Evolutionary conservation across 306 rosid species (phyloP).

Genomic region (Prunus fruticosa): DNA sequence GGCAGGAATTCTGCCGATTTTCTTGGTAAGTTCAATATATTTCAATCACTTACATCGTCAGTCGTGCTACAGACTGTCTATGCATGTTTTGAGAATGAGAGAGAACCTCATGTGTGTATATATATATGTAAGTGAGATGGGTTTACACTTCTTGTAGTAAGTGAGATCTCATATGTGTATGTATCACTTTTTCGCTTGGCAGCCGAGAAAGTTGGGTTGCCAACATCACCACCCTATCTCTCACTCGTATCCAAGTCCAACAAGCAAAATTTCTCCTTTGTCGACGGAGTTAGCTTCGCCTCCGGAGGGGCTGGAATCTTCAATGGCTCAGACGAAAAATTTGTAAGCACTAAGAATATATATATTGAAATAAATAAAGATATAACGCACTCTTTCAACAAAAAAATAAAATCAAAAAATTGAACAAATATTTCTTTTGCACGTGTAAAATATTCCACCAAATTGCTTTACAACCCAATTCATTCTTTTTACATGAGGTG

Average conservation of each 20-base stretch:
- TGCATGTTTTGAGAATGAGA: neutral
- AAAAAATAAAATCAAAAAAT: neutral
- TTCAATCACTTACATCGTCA: neutral
- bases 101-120: too few relatives aligned
- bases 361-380: too few relatives aligned
- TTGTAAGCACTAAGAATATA: slow-evolving; percentile 38
- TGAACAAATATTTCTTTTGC: neutral
- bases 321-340: slow-evolving; percentile 40
- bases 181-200: neutral
- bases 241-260: slow-evolving; percentile 39
- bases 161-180: too few relatives aligned
- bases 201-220: slow-evolving; percentile 64
- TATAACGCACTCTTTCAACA: neutral
- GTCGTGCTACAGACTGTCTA: neutral
- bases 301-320: slow-evolving; percentile 92
- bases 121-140: too few relatives aligned
- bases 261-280: slow-evolving; percentile 25
- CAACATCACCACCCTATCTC: slow-evolving; percentile 71
- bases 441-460: neutral
- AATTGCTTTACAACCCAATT: neutral
- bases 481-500: neutral
- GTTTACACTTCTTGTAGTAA: too few relatives aligned
- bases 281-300: slow-evolving; percentile 75
- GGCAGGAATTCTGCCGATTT: slow-evolving; percentile 50
- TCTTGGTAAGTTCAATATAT: slow-evolving; percentile 25